phyloP scores from a whole-genome alignment of 495 filamentous ascomycete species.

The Penicillium taxi region DNA sequence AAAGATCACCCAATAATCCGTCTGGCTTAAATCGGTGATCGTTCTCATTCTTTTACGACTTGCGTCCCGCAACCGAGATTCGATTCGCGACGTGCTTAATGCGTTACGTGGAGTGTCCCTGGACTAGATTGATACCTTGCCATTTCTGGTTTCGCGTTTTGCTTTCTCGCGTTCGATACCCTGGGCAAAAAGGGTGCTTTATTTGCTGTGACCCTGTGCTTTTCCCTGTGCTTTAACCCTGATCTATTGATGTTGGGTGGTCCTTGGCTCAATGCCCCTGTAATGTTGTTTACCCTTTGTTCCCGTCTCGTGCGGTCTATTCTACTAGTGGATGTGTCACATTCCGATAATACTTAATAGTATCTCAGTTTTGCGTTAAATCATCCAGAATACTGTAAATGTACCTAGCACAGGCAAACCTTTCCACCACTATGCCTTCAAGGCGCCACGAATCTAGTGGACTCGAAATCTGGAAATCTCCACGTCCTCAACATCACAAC shows the following conservation, averaged over 20 bases:
- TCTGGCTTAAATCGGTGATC: conserved; percentile 9
- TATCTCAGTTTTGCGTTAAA: too few relatives aligned
- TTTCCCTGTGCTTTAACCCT: conserved; percentile 1
- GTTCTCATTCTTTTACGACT: conserved; percentile 36
- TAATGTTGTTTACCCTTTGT: conserved; percentile 21
- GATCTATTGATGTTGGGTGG: conserved; percentile 1
- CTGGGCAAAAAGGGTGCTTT: conserved; percentile 27
- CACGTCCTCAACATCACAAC: too few relatives aligned
- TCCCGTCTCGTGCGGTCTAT: conserved; percentile 12
- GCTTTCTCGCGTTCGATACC: conserved; percentile 32
- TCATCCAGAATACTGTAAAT: too few relatives aligned
- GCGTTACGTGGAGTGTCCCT: conserved; percentile 35
- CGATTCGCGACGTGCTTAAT: conserved; percentile 27
- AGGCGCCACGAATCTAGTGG: too few relatives aligned
- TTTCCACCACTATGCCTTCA: too few relatives aligned
- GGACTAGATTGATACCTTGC: conserved; percentile 47
- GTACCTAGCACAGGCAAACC: too few relatives aligned
- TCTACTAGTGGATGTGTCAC: conserved; percentile 15
- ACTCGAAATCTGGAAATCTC: too few relatives aligned
- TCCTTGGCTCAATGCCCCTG: conserved; percentile 9
- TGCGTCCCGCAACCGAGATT: conserved; percentile 28
- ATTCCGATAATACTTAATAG: conserved; percentile 32
- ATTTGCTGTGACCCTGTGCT: conserved; percentile 7
- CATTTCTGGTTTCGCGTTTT: conserved; percentile 24
- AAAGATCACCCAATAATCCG: conserved; percentile 17